Conservation (phyloP, 192 early-diverging fungal species). For the Coemansia sp. region DNA sequence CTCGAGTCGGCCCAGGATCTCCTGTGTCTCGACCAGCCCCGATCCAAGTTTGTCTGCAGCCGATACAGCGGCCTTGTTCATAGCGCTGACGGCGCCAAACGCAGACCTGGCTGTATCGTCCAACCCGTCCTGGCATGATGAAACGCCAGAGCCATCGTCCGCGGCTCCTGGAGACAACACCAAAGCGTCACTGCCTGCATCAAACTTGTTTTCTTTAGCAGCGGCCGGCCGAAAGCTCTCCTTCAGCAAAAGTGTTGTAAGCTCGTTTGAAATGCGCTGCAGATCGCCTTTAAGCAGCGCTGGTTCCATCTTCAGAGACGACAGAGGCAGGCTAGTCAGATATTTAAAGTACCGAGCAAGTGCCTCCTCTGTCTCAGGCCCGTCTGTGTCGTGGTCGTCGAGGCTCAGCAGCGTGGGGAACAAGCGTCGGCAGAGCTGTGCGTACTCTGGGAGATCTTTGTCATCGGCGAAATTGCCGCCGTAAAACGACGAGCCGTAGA, state of each 20-base stretch:
- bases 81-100: conserved; percentile 32
- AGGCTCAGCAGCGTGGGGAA: conserved; percentile 25
- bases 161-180: background rate
- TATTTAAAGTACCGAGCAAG: conserved; percentile 51
- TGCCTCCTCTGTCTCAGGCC: conserved; percentile 36
- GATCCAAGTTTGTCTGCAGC: conserved; percentile 12
- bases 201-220: background rate
- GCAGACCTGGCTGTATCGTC: background rate
- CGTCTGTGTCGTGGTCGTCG: conserved; percentile 3
- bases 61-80: conserved; percentile 15
- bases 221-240: conserved; percentile 13
- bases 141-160: background rate
- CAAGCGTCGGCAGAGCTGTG: conserved; percentile 43
- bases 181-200: no score
- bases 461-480: conserved; percentile 35
- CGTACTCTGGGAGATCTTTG: conserved; percentile 46
- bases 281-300: conserved; percentile 42
- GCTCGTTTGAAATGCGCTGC: conserved; percentile 49
- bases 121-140: background rate
- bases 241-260: conserved; percentile 42
- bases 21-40: conserved; percentile 26
- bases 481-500: conserved; percentile 51
- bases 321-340: conserved; percentile 36
- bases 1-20: conserved; percentile 29
- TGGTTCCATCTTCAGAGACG: conserved; percentile 47